These are phyloP conservation scores for Fusarium citri DNA, from an alignment of 2,329 filamentous ascomycete species.

Conservation along the genomic window DNA sequence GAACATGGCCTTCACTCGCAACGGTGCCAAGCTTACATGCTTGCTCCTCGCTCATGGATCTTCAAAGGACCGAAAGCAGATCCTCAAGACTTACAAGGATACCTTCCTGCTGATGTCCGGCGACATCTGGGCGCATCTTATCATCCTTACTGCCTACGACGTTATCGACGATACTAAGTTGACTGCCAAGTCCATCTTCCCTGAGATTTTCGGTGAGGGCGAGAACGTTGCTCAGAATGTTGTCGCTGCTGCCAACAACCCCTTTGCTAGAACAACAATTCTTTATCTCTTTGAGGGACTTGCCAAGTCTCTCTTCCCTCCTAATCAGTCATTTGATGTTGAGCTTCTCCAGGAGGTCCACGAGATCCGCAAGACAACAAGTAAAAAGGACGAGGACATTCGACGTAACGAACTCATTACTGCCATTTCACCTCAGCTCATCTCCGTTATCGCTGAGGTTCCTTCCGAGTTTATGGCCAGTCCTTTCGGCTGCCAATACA, in stretches of 20 bases:
- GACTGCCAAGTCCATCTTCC: conserved; percentile 84
- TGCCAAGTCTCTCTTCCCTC: conserved; percentile 70
- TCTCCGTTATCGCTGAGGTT: conserved; percentile 77
- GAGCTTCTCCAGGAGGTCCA: conserved; percentile 81
- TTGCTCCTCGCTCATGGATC: conserved; percentile 84
- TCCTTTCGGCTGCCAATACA: conserved; percentile 87
- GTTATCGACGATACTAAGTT: conserved; percentile 95
- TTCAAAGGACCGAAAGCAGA: conserved; percentile 92
- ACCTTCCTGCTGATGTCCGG: conserved; percentile 86
- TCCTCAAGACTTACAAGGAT: conserved; percentile 91
- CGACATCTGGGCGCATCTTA: conserved; percentile 80
- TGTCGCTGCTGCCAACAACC: conserved; percentile 72
- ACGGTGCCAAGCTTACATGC: conserved; percentile 84
- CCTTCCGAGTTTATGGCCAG: conserved; percentile 77
- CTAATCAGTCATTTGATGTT: conserved; percentile 72
- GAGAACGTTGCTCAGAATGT: conserved; percentile 73
- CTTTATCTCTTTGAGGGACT: conserved; percentile 83
- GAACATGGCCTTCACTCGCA: conserved; percentile 95
- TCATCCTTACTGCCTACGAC: conserved; percentile 88
- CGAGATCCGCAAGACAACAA: conserved; percentile 82
- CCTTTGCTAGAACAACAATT: conserved; percentile 73
- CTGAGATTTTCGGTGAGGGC: conserved; percentile 83
- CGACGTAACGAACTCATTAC: conserved; percentile 82
- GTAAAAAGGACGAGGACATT: conserved; percentile 87
- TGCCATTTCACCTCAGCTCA: conserved; percentile 77